Base-by-base conservation (phyloP, 2,329 filamentous ascomycete genomes). In the Fusarium penzigii region DNA sequence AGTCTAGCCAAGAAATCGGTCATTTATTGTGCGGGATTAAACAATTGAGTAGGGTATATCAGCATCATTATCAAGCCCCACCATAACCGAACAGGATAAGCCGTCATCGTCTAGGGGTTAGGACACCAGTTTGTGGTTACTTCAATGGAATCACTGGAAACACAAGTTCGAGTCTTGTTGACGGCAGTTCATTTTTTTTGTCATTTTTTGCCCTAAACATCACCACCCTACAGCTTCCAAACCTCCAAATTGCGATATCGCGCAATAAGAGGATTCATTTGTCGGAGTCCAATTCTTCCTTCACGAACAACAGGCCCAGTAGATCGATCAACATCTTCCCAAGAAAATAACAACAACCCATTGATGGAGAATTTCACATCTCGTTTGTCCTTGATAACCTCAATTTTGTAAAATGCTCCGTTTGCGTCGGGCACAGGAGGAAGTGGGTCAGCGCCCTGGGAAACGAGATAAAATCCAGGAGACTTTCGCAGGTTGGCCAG, bases 401-500 rank as follows among this genome's bases (percentile, higher is more conserved):
- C 61, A 3, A 64, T 25, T 9, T 54, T 59, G 50, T 63, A 64
- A 25, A 53, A 63, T 8, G 57, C 57, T 2, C 61, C 58, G 10
- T 56, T 47, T 0, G 56, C 50, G 44, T 63, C 61, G n/a, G 32
- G 52, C 1, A 64, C 61, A 9, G 59, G 10, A 1, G 58, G 61
- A 6, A 63, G n/a, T 1, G 61, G 58, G 20, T 64, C 61, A 2
- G 61, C 61, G 6, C 61, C 61, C 20, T 64, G 61, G 2, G 58
- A 41, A 10, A 64, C 61, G 14, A 64, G 55, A 12, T 64, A 55
- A 7, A 64, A 64, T 0, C 61, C 61, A 2, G 61, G 61, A 1
- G 61, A 64, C 29, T 64, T 64, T 9, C 61, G 45, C 16, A 64
- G 49, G 5, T 64, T 64, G 8, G 61, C 61, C 1, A 64, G 50